Conservation (phyloP, 129 eudicot genomes). For the Ambrosia trifida region DNA sequence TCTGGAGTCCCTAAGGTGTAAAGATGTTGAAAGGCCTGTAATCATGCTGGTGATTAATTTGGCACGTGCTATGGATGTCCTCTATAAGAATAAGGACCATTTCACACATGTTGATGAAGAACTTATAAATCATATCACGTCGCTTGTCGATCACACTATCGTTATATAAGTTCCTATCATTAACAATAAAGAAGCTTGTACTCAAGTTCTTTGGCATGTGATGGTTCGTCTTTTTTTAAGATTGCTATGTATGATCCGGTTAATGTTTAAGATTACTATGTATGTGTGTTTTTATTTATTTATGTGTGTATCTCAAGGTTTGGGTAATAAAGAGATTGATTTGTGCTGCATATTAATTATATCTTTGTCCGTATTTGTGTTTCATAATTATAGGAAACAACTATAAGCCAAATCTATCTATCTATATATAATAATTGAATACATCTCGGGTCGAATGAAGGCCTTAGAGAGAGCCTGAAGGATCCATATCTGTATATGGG, state of each 20-base stretch:
- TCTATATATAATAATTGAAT: too few species aligned
- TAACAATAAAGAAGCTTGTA: neutral
- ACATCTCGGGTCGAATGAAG: too few species aligned
- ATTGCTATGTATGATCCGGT: neutral
- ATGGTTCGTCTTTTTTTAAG: neutral
- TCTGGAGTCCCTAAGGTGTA: neutral
- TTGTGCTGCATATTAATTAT: neutral
- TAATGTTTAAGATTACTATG: neutral
- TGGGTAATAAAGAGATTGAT: neutral
- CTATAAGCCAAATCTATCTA: too few species aligned
- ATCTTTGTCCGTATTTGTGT: neutral
- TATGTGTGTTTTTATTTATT: neutral
- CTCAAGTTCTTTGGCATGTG: neutral
- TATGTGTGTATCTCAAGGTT: neutral
- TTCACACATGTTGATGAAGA: conserved; percentile 7
- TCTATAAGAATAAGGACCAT: conserved; percentile 12
- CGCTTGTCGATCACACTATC: neutral
- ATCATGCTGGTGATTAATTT: neutral
- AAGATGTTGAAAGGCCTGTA: neutral
- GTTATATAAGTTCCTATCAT: neutral
- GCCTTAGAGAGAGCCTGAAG: too few species aligned
- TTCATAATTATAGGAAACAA: neutral
- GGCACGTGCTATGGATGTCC: conserved; percentile 8
- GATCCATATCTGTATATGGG: too few species aligned
- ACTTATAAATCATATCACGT: conserved; percentile 3